Evolutionary conservation across 768 basidiomycete genomes (phyloP), one percentile per base, ranked within the genome.

Genomic region (Rhodocollybia butyracea): DNA sequence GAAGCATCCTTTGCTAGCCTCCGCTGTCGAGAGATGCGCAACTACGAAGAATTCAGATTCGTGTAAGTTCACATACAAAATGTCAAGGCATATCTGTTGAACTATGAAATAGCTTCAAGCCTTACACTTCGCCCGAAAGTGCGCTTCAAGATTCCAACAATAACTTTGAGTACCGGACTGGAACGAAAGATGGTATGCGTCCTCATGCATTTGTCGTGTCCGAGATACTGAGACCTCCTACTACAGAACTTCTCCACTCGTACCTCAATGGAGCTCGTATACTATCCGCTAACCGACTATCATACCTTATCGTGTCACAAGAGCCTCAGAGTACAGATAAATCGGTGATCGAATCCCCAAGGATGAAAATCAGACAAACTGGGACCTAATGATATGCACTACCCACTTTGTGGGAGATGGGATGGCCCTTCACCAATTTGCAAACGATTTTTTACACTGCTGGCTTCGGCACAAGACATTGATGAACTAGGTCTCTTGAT

Each of bases 341-440:
- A 39, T 26, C 51, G 21, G 36, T 27, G 10, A 50, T 31, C 4
- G 8, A 26, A 34, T 32, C 31, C 19, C 26, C 2, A 7, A n/a
- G 29, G 10, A 52, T 17, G 55, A 45, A 22, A 15, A 55, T 54
- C 55, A 8, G 45, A 66, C 52, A 30, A 65, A 79, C 51, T 84
- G 77, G 62, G 82, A 92, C 63, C 69, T 92, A 52, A 71, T 90
- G 58, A 78, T 94, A 46, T 86, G 85, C 59, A 85, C 88, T 3
- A 82, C 88, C 6, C 92, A 94, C 66, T 93, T 87, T 67, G 68
- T 93, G 45, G 91, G 90, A 19, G 92, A 94, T 65, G 92, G 92
- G 21, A 91, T 92, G 85, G 88, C 90, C 1, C 76, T 93, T 17
- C 90, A 93, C 68, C 77, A 81, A 57, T 88, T 87, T 58, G 89